Conservation (phyloP, 208 protist genomes). For the Wallacemonas sp. region DNA sequence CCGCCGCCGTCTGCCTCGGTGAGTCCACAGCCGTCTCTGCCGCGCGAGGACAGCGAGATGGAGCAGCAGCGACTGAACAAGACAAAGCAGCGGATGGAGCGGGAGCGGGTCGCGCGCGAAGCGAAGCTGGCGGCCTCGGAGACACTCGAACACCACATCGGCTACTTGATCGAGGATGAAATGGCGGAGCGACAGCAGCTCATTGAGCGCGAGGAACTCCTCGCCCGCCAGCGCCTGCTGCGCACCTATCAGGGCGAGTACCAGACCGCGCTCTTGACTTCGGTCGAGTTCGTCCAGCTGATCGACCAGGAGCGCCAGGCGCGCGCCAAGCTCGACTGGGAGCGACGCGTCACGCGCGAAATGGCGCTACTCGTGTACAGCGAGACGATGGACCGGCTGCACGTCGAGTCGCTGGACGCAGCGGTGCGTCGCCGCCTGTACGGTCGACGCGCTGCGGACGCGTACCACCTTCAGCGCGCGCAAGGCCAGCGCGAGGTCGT, state of each 20-base stretch:
- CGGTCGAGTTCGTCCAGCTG: constrained; percentile 16
- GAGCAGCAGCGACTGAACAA: neutral
- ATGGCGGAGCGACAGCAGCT: constrained; percentile 59
- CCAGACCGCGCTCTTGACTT: constrained; percentile 13
- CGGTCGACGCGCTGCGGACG: constrained; percentile 2
- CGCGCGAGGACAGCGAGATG: constrained; percentile 2
- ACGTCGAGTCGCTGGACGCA: constrained; percentile 26
- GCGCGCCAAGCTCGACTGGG: constrained; percentile 21
- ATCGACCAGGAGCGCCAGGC: constrained; percentile 20
- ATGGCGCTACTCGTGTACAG: neutral
- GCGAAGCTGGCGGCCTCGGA: neutral
- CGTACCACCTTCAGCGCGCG: constrained; percentile 18
- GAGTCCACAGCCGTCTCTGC: constrained; percentile 4
- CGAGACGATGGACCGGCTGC: constrained; percentile 16
- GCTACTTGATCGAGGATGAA: constrained; percentile 41
- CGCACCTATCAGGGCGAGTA: constrained; percentile 24
- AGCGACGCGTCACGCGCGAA: neutral
- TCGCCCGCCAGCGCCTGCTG: constrained; percentile 49
- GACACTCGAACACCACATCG: constrained; percentile 15
- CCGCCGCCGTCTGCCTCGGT: neutral
- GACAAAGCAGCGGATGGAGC: constrained; percentile 9
- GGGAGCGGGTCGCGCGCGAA: constrained; percentile 8
- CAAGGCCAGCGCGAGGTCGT: constrained; percentile 3
- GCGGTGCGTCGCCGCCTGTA: constrained; percentile 10
- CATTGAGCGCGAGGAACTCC: constrained; percentile 55